Conservation (phyloP, 1,284 basidiomycete species). For the Papiliotrema terrestris region DNA sequence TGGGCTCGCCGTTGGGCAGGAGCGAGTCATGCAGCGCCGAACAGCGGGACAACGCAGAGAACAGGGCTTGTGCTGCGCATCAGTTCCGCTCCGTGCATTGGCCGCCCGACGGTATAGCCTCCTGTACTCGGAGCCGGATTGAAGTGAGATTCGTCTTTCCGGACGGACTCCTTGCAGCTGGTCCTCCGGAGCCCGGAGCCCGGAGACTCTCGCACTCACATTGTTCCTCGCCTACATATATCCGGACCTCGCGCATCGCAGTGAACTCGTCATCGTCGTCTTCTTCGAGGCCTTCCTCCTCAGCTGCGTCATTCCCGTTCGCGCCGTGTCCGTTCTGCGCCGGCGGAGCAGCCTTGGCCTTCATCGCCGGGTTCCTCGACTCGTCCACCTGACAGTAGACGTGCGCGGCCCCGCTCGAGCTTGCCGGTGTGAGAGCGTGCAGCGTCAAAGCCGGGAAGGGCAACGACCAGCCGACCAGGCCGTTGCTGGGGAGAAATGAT, state of each 20-base stretch:
- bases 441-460: conserved; percentile 80
- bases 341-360: too few species aligned
- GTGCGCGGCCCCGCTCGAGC: conserved; percentile 56
- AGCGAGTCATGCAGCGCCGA: conserved; percentile 76
- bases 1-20: conserved; percentile 56
- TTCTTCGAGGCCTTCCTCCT: conserved; percentile 19
- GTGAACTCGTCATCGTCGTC: conserved; percentile 52
- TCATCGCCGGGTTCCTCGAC: conserved; percentile 25
- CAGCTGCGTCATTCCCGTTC: conserved; percentile 4
- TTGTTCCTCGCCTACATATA: conserved; percentile 62
- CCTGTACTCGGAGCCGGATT: too few species aligned
- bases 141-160: too few species aligned
- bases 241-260: conserved; percentile 70
- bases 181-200: too few species aligned
- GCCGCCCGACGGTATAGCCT: too few species aligned
- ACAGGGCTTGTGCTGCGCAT: conserved; percentile 72
- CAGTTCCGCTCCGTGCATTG: neutral
- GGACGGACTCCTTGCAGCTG: too few species aligned
- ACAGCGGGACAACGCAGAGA: conserved; percentile 80
- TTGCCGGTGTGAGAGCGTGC: conserved; percentile 75
- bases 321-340: neutral
- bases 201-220: conserved; percentile 57
- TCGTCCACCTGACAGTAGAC: conserved; percentile 90
- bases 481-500: conserved; percentile 64
- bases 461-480: conserved; percentile 63